Evolutionary conservation across 2,329 filamentous ascomycete genomes (phyloP).

Genomic region (Aspergillus caelatus): DNA sequence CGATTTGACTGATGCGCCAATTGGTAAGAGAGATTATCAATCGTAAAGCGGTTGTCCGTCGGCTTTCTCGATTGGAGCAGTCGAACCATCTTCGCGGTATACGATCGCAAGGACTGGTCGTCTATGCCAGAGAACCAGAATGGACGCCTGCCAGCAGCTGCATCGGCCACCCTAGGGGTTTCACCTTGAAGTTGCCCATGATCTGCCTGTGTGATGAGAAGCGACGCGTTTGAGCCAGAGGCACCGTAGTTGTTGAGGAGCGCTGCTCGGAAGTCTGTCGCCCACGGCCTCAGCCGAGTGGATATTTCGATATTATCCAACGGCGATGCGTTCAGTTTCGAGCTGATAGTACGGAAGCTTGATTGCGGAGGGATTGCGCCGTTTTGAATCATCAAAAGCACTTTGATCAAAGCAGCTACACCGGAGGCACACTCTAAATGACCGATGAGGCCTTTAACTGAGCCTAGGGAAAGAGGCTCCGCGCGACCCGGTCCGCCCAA

Average conservation of each 20-base stretch:
- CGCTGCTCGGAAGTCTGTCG: conserved; percentile 20
- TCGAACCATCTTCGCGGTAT: neutral
- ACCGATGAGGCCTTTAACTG: conserved; percentile 39
- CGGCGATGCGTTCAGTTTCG: conserved; percentile 15
- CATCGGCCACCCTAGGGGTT: neutral
- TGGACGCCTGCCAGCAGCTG: conserved; percentile 14
- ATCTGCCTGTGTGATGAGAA: conserved; percentile 5
- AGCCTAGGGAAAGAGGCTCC: conserved; percentile 26
- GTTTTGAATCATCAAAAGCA: conserved; percentile 32
- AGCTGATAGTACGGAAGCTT: conserved; percentile 27
- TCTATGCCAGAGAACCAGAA: conserved; percentile 9
- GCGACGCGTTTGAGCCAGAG: conserved; percentile 17
- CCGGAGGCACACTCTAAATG: conserved; percentile 38
- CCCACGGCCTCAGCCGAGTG: conserved; percentile 18
- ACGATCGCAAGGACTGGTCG: neutral
- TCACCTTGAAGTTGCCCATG: neutral
- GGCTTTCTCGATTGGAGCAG: neutral
- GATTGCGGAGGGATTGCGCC: conserved; percentile 29
- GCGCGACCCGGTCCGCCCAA: conserved; percentile 19
- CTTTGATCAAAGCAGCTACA: conserved; percentile 32
- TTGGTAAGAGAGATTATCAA: conserved; percentile 4
- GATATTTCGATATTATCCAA: conserved; percentile 16
- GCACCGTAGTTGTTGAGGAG: conserved; percentile 28
- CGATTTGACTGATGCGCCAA: conserved; percentile 7
- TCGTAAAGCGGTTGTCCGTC: neutral